These are phyloP conservation scores for Fragaria nilgerrensis DNA, from an alignment of 306 rosid species.

Conservation along the genomic window DNA sequence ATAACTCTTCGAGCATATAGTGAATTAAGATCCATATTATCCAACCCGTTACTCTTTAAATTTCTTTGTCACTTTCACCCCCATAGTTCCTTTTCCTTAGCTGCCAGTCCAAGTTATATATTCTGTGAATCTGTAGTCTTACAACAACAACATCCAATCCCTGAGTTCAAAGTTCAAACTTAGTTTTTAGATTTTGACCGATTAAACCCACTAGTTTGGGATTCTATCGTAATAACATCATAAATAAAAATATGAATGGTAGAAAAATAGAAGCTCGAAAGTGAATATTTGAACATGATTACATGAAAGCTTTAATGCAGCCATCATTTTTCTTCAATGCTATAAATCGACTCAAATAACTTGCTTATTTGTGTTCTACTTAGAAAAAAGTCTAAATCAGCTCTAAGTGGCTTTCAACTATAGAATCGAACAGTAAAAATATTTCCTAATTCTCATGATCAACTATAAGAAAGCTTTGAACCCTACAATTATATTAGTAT, in stretches of 20 bases:
- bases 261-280: background rate
- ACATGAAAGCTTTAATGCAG: background rate
- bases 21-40: background rate
- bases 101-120: background rate
- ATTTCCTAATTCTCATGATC: background rate
- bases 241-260: background rate
- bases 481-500: background rate
- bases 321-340: background rate
- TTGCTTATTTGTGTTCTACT: background rate
- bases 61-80: background rate
- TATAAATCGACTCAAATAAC: background rate
- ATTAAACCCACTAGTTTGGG: background rate
- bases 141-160: background rate
- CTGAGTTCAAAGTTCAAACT: background rate
- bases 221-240: background rate
- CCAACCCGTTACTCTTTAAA: background rate
- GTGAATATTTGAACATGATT: background rate
- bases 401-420: too few relatives aligned
- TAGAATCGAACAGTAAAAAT: background rate
- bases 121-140: background rate
- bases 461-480: background rate
- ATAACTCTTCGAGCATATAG: too few relatives aligned
- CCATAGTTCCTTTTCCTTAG: background rate
- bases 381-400: background rate
- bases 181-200: background rate